Evolutionary conservation across 2,329 filamentous ascomycete species (phyloP).

Genomic region (Colletotrichum sidae): DNA sequence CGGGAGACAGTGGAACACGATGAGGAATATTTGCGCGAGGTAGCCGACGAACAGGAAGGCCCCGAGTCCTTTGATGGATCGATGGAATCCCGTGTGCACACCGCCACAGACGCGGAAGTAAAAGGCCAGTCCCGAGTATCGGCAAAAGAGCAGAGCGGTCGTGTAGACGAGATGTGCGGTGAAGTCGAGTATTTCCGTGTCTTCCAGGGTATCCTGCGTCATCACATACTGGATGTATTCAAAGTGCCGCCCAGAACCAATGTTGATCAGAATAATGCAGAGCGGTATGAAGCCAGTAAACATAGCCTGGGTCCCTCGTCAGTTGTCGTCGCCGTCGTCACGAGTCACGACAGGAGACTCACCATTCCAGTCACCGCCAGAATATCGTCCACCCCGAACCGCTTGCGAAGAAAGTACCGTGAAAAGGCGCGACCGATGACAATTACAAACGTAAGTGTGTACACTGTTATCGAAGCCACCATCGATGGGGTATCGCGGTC

Average conservation of each 20-base stretch:
- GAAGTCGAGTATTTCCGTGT: constrained; percentile 61
- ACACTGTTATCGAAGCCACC: constrained; percentile 52
- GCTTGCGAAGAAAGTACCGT: constrained; percentile 49
- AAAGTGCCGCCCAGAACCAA: constrained; percentile 61
- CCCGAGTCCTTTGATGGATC: constrained; percentile 50
- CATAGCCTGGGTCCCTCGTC: constrained; percentile 34
- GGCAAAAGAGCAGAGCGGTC: constrained; percentile 60
- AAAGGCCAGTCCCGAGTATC: constrained; percentile 63
- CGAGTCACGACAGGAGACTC: constrained; percentile 25
- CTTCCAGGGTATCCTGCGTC: constrained; percentile 51
- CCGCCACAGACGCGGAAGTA: constrained; percentile 58
- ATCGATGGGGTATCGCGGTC: constrained; percentile 51
- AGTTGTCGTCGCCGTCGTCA: neutral
- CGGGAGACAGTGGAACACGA: constrained; percentile 63
- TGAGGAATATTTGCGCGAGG: constrained; percentile 60
- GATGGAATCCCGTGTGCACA: constrained; percentile 48
- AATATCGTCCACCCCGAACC: constrained; percentile 53
- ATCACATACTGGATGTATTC: constrained; percentile 61
- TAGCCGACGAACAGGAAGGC: constrained; percentile 55
- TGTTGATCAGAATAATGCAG: constrained; percentile 55
- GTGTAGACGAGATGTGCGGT: constrained; percentile 64
- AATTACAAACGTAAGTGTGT: constrained; percentile 47
- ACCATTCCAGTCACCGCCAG: constrained; percentile 51
- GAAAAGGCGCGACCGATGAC: constrained; percentile 50
- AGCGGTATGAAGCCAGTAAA: constrained; percentile 57